phyloP scores from a whole-genome alignment of 192 early-diverging fungal genomes.

The Haplosporangium gracile region DNA sequence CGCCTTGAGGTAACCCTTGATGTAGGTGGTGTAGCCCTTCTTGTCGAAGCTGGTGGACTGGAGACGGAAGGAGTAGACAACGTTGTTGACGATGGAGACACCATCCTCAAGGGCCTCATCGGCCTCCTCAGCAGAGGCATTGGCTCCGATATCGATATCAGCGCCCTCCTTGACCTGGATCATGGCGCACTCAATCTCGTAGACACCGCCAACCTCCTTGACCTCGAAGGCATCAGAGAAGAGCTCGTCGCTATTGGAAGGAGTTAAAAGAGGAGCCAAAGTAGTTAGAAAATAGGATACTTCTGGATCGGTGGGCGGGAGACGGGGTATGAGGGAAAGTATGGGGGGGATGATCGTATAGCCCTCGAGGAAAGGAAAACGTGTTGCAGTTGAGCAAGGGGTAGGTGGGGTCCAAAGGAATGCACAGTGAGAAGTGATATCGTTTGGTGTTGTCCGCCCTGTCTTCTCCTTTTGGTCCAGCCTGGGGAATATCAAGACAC shows the following conservation, averaged over 20 bases:
- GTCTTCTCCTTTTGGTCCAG: not conserved
- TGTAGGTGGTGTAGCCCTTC: conserved; percentile 91
- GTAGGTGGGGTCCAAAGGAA: not conserved
- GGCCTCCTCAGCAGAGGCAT: conserved; percentile 89
- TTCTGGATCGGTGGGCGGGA: not conserved
- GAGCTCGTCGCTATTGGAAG: conserved; percentile 81
- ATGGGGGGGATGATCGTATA: not conserved
- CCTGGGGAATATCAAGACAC: not conserved
- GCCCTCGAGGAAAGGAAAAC: not conserved
- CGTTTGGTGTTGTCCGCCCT: not conserved
- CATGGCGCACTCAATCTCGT: conserved; percentile 86
- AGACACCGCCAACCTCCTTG: conserved; percentile 72
- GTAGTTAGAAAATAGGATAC: not conserved
- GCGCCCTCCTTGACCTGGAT: conserved; percentile 65
- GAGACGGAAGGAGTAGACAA: conserved; percentile 86
- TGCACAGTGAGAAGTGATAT: not conserved
- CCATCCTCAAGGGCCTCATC: conserved; percentile 77
- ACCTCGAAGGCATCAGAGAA: conserved; percentile 90
- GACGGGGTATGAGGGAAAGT: not conserved
- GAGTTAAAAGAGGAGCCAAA: not conserved
- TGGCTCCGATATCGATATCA: conserved; percentile 92
- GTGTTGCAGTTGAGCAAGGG: not conserved
- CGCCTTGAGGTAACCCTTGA: conserved; percentile 95
- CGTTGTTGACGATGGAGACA: conserved; percentile 82
- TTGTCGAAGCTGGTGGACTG: conserved; percentile 86